A percentile compares a stretch with the other conserved stretches of the same genome.
These are phyloP conservation scores for Aphanomyces astaci DNA, from an alignment of 352 stramenopile species.

Conservation along the genomic window DNA sequence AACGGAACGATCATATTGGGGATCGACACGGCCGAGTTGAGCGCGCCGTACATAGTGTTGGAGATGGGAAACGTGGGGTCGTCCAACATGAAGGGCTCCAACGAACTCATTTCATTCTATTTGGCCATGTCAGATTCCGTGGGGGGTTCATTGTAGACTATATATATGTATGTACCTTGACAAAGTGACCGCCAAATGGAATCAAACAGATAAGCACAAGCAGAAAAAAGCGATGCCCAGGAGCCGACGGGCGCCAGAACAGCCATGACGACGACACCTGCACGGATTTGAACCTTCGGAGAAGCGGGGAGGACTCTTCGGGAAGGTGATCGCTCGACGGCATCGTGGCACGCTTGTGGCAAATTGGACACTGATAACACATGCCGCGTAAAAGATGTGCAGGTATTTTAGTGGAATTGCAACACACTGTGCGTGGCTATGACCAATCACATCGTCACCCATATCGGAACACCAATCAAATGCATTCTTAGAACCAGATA, in stretches of 20 bases:
- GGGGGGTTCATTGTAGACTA: no score
- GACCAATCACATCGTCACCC: background rate
- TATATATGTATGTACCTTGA: background rate
- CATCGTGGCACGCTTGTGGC: no score
- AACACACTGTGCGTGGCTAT: background rate
- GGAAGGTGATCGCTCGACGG: no score
- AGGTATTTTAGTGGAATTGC: no score
- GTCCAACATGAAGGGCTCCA: slow-evolving; percentile 73
- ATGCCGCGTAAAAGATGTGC: no score
- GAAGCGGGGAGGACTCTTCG: background rate
- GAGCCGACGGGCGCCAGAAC: slow-evolving; percentile 61
- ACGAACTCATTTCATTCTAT: slow-evolving; percentile 80
- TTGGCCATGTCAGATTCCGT: slow-evolving; percentile 29
- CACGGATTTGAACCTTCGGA: background rate
- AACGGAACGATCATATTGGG: slow-evolving; percentile 79
- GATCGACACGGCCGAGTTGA: slow-evolving; percentile 71
- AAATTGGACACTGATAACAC: no score
- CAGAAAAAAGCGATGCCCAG: slow-evolving; percentile 68
- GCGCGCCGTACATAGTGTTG: slow-evolving; percentile 78
- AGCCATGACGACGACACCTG: slow-evolving; percentile 32
- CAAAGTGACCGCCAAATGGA: background rate
- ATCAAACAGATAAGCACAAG: slow-evolving; percentile 63
- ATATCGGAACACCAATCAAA: slow-evolving; percentile 2
- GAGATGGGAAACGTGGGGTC: slow-evolving; percentile 65
- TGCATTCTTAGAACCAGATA: no score